Evolutionary conservation across 768 basidiomycete genomes (phyloP).

Genomic region (Leccinellum rugosiceps): DNA sequence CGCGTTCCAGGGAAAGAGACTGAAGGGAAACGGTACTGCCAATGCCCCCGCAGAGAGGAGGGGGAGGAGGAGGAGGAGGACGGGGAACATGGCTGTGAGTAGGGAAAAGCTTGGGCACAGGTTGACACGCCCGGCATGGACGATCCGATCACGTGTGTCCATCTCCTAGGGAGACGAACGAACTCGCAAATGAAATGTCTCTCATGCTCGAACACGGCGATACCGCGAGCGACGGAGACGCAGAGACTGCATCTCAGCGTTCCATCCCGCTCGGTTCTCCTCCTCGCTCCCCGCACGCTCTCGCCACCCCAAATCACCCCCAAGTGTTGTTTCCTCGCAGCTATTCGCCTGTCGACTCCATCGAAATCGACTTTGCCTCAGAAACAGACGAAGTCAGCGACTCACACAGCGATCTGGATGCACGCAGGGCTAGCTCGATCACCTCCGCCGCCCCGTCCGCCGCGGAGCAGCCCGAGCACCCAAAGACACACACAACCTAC

Average conservation of each 20-base stretch:
- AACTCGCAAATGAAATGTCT: background rate
- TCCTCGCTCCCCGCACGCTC: slow-evolving; percentile 46
- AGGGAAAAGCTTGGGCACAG: background rate
- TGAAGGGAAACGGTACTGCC: slow-evolving; percentile 14
- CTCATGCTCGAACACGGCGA: slow-evolving; percentile 14
- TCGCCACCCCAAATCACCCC: slow-evolving; percentile 16
- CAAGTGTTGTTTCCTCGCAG: slow-evolving; percentile 37
- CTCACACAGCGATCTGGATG: slow-evolving; percentile 36
- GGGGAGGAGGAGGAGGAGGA: background rate
- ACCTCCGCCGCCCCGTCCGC: slow-evolving; percentile 50
- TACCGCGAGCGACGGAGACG: slow-evolving; percentile 53
- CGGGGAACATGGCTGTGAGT: slow-evolving; percentile 13
- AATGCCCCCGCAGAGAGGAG: slow-evolving; percentile 10
- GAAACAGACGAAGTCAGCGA: slow-evolving; percentile 53
- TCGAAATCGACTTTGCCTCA: slow-evolving; percentile 53
- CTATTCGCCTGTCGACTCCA: slow-evolving; percentile 43
- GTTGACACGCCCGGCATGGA: background rate
- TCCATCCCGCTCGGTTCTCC: slow-evolving; percentile 76
- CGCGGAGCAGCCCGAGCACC: slow-evolving; percentile 37
- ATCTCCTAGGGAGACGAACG: no score
- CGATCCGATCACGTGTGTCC: slow-evolving; percentile 18
- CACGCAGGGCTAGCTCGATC: slow-evolving; percentile 44
- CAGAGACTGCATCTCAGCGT: slow-evolving; percentile 75
- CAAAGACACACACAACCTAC: slow-evolving; percentile 37
- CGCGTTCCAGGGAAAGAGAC: background rate